A percentile compares a stretch with the other conserved stretches of the same genome.
Conservation (phyloP, 768 basidiomycete species). For the Lactifluus subvellereus region DNA sequence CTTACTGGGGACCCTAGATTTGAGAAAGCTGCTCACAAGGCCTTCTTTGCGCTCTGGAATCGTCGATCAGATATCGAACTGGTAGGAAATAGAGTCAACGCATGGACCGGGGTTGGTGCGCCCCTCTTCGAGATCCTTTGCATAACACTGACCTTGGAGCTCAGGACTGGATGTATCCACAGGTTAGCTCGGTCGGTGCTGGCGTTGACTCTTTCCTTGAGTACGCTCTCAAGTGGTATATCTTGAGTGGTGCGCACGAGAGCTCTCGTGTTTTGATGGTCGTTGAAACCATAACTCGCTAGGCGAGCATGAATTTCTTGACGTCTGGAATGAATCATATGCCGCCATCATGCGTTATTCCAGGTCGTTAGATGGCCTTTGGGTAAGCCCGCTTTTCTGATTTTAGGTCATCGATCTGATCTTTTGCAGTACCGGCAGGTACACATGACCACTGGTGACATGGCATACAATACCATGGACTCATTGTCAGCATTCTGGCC, state of each 20-base stretch:
- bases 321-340: slow-evolving; percentile 36
- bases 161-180: slow-evolving; percentile 72
- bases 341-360: slow-evolving; percentile 66
- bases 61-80: slow-evolving; percentile 77
- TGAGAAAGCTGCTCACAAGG: slow-evolving; percentile 83
- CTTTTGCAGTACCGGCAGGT: slow-evolving; percentile 70
- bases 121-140: background rate
- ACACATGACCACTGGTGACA: slow-evolving; percentile 60
- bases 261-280: background rate
- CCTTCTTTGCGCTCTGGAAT: slow-evolving; percentile 94
- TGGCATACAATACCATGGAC: slow-evolving; percentile 76
- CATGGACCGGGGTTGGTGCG: slow-evolving; percentile 64
- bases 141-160: background rate
- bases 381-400: slow-evolving; percentile 45
- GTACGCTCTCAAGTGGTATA: slow-evolving; percentile 89
- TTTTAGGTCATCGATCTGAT: background rate
- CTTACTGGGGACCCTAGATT: slow-evolving; percentile 87
- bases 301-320: slow-evolving; percentile 37
- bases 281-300: background rate
- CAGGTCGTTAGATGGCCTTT: slow-evolving; percentile 78
- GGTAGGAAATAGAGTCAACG: slow-evolving; percentile 85
- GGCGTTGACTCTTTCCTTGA: slow-evolving; percentile 97
- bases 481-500: slow-evolving; percentile 96
- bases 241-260: slow-evolving; percentile 60
- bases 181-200: slow-evolving; percentile 80